phyloP scores from a whole-genome alignment of 2,329 filamentous ascomycete species.

The Beauveria sp. region DNA sequence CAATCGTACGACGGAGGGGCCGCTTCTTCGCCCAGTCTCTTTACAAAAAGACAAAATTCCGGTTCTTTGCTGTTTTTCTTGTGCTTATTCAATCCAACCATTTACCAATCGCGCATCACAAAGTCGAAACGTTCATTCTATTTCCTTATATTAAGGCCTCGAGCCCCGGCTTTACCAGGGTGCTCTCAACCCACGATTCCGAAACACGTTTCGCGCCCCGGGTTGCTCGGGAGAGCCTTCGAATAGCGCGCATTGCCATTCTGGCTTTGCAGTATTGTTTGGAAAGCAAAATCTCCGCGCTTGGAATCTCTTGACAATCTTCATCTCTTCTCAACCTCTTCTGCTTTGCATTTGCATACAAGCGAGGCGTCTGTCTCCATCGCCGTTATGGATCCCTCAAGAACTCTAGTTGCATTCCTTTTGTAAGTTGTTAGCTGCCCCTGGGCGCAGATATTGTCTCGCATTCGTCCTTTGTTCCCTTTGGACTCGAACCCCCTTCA shows the following conservation, averaged over 20 bases:
- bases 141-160: neutral
- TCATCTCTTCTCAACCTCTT: neutral
- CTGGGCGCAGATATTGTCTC: constrained; percentile 17
- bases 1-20: neutral
- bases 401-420: constrained; percentile 62
- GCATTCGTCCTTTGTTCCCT: constrained; percentile 16
- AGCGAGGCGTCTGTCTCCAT: constrained; percentile 4
- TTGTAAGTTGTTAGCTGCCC: constrained; percentile 43
- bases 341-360: neutral
- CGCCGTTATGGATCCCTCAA: constrained; percentile 47
- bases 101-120: neutral
- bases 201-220: constrained; percentile 4
- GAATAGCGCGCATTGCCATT: neutral
- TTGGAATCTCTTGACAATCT: neutral
- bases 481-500: constrained; percentile 4
- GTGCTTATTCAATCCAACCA: neutral
- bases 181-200: neutral
- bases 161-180: neutral
- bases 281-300: neutral
- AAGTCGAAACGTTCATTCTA: neutral
- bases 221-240: neutral
- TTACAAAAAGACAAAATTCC: neutral
- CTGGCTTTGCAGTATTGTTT: neutral
- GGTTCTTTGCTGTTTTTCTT: neutral
- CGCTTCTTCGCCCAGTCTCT: neutral